phyloP scores from a whole-genome alignment of 371 early-diverging fungal species.

The Haplosporangium sp. region DNA sequence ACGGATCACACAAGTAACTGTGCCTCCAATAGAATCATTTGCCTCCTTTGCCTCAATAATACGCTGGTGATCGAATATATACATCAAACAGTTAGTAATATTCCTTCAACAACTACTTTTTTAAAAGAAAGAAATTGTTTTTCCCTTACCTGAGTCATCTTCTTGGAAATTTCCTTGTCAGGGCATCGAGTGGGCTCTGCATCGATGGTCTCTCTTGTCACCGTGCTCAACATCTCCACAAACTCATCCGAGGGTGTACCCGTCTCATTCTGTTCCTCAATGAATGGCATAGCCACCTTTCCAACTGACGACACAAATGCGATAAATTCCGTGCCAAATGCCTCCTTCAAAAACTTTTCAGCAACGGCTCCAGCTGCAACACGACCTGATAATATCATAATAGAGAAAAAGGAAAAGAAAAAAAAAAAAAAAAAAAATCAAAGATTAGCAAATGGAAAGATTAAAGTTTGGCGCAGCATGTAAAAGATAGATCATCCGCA shows the following conservation, averaged over 20 bases:
- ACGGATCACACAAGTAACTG: slow-evolving; percentile 96
- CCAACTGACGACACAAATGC: slow-evolving; percentile 96
- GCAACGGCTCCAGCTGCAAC: slow-evolving; percentile 97
- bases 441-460: too few species aligned
- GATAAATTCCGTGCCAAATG: slow-evolving; percentile 90
- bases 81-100: neutral
- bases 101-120: neutral
- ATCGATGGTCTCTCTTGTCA: slow-evolving; percentile 83
- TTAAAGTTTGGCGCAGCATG: too few species aligned
- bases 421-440: neutral
- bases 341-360: slow-evolving; percentile 89
- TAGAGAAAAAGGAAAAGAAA: neutral
- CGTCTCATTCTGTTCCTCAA: slow-evolving; percentile 63
- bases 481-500: neutral
- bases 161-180: slow-evolving; percentile 64
- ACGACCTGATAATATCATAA: slow-evolving; percentile 65
- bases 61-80: slow-evolving; percentile 40
- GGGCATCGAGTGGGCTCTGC: slow-evolving; percentile 83
- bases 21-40: slow-evolving; percentile 96
- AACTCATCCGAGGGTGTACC: slow-evolving; percentile 68
- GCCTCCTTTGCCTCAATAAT: slow-evolving; percentile 84
- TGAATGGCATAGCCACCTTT: slow-evolving; percentile 80
- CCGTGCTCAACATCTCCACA: slow-evolving; percentile 71
- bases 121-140: slow-evolving; percentile 4
- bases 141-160: slow-evolving; percentile 73